Evolutionary conservation across 345 rosid species (phyloP), one percentile per base, ranked within the genome.

Genomic region (Balakata baccata): DNA sequence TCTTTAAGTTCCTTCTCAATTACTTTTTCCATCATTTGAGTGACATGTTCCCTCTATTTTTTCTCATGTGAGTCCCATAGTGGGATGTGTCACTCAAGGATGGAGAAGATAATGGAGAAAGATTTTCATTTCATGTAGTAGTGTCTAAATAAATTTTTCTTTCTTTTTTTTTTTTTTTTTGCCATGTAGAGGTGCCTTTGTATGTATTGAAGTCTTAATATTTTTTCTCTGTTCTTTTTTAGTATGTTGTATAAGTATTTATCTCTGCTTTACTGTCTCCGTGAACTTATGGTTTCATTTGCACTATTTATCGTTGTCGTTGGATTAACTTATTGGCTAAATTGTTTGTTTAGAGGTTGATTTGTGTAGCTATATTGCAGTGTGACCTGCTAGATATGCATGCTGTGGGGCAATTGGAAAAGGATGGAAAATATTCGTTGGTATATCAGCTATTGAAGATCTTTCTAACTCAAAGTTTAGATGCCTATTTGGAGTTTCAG

Each of bases 381-480:
- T 96, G 97, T 79, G 97, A 93, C 81, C 80, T 96, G 65, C 81
- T 96, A 83, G 99, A 88, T 77, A 85, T 93, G 92, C 95, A 90
- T 67, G 97, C 98, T 5, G 81, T 96, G 20, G 83, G 77, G 61
- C 98, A 93, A 79, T 75, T 96, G 77, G 98, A 96, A 86, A 87
- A 86, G 73, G 98, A 90, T 81, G 84, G 85, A 22, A 88, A 88
- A 74, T 77, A 91, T 82, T 86, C 89, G 16, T 74, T 85, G 58
- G 88, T 87, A 38, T 93, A 89, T 84, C 92, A 90, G 82, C 98
- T 96, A 54, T 84, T 93, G 68, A 87, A 91, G 76, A 90, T 96
- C 61, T 93, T 93, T 79, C 81, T 93, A 70, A 87, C 97, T 66
- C 89, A 91, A 86, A 85, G 82, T 65, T 85, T 96, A 63, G 90